A percentile compares a stretch with the other conserved stretches of the same genome.
These are phyloP conservation scores for Alnus rubra DNA, from an alignment of 306 rosid species.

Conservation along the genomic window DNA sequence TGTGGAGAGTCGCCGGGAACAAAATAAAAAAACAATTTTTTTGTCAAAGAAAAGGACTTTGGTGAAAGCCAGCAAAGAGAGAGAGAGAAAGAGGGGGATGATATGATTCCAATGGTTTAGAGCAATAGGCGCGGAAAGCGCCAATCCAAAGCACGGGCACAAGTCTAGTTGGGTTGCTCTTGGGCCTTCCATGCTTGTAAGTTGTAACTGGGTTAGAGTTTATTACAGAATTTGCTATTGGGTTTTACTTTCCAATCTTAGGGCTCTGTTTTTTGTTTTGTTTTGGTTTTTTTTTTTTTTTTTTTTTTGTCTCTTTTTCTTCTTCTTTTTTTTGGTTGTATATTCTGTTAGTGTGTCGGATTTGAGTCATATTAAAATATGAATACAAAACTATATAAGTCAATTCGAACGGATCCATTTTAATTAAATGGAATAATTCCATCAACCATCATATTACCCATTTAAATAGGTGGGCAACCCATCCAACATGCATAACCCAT, in stretches of 20 bases:
- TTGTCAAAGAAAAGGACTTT: slow-evolving; percentile 12
- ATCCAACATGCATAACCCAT: no score
- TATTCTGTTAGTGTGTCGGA: no score
- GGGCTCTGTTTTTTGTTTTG: no score
- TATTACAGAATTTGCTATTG: background rate
- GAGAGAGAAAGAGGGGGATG: slow-evolving; percentile 21
- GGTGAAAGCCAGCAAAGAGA: slow-evolving; percentile 1
- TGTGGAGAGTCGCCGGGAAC: slow-evolving; percentile 17
- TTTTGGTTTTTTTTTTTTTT: no score
- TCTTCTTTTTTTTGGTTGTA: no score
- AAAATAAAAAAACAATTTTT: background rate
- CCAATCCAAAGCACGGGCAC: slow-evolving; percentile 41
- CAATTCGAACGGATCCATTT: no score
- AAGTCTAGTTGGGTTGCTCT: slow-evolving; percentile 8
- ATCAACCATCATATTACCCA: no score
- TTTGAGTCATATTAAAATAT: no score
- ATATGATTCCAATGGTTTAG: slow-evolving; percentile 28
- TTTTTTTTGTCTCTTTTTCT: no score
- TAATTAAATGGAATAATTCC: no score
- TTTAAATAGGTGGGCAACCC: no score
- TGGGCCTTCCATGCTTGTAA: background rate
- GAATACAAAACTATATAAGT: no score
- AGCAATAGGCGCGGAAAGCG: slow-evolving; percentile 52
- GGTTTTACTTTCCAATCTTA: background rate
- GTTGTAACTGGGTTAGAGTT: background rate